phyloP scores from a whole-genome alignment of 192 early-diverging fungal species.

The Coemansia sp. region DNA sequence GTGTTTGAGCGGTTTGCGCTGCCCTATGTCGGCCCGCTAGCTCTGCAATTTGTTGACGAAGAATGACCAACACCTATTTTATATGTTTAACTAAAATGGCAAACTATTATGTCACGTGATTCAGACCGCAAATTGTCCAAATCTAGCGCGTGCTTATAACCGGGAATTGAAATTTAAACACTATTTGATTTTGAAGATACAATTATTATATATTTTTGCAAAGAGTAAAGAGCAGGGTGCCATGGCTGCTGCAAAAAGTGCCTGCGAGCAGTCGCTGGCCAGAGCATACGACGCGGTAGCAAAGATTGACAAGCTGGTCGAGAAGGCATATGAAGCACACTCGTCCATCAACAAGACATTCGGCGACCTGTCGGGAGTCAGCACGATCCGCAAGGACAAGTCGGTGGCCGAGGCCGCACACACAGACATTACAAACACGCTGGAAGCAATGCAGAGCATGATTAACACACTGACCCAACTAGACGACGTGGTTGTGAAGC shows the following conservation, averaged over 20 bases:
- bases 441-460: slow-evolving; percentile 46
- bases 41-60: slow-evolving; percentile 65
- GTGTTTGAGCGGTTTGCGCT: slow-evolving; percentile 69
- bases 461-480: slow-evolving; percentile 30
- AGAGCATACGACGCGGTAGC: slow-evolving; percentile 32
- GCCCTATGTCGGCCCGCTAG: slow-evolving; percentile 67
- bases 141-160: too few relatives aligned
- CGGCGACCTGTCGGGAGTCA: slow-evolving; percentile 46
- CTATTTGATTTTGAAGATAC: too few relatives aligned
- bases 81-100: neutral
- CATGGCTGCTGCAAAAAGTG: neutral
- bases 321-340: slow-evolving; percentile 52
- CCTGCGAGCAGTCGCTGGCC: slow-evolving; percentile 28
- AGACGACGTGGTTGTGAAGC: slow-evolving; percentile 27
- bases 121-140: too few relatives aligned
- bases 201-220: too few relatives aligned
- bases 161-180: neutral
- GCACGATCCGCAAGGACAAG: slow-evolving; percentile 53
- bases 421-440: slow-evolving; percentile 40
- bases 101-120: too few relatives aligned
- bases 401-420: slow-evolving; percentile 46
- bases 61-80: slow-evolving; percentile 48
- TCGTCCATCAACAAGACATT: slow-evolving; percentile 48
- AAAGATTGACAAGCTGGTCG: slow-evolving; percentile 36
- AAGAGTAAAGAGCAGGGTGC: neutral